Evolutionary conservation across 139 green algal genomes (phyloP).

Genomic region (Haematococcus lacustris): DNA sequence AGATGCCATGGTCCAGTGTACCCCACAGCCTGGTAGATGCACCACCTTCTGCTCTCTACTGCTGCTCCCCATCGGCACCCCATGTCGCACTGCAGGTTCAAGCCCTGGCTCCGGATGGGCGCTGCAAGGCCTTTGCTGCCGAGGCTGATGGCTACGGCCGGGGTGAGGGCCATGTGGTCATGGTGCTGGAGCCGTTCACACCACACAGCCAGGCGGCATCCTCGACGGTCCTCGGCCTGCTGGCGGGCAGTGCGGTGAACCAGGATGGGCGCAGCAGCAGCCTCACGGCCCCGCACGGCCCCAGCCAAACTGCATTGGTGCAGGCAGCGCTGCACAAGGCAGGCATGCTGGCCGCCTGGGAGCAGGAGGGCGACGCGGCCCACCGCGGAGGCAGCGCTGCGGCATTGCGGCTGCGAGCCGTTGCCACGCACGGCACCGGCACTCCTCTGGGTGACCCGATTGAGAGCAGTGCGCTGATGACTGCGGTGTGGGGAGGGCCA

Average conservation of each 20-base stretch:
- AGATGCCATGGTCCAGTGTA: no score
- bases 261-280: conserved; percentile 80
- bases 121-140: conserved; percentile 78
- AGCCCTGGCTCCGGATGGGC: conserved; percentile 54
- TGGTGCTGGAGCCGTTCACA: conserved; percentile 36
- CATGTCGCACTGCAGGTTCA: conserved; percentile 17
- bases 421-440: conserved; percentile 50
- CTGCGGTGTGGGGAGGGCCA: no score
- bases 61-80: no score
- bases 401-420: conserved; percentile 11
- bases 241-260: conserved; percentile 71
- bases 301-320: conserved; percentile 62
- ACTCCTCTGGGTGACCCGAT: conserved; percentile 81
- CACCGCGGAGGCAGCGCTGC: not conserved
- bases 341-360: not conserved
- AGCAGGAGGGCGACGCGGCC: no score
- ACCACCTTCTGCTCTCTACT: no score
- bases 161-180: conserved; percentile 61
- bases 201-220: not conserved
- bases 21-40: no score
- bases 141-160: conserved; percentile 79
- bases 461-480: conserved; percentile 60
- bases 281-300: conserved; percentile 78
- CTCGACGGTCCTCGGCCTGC: conserved; percentile 19
- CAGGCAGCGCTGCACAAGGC: conserved; percentile 28